Base-by-base conservation (phyloP, 768 basidiomycete genomes). In the Pholiota microspora region DNA sequence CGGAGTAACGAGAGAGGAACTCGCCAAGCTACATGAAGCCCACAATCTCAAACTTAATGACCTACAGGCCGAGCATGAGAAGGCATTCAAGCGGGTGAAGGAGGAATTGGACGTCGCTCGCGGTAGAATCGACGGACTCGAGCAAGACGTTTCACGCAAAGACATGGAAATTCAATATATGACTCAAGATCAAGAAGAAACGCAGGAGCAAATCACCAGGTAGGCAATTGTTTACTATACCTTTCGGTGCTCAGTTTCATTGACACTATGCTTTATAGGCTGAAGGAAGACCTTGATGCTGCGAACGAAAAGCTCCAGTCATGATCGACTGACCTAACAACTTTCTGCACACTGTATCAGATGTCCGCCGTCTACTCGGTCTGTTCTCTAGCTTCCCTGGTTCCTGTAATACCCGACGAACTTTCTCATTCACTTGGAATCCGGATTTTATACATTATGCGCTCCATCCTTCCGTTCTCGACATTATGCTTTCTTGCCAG, bases 41-140 rank as follows among this genome's bases (percentile, higher is more conserved):
- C 92, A 94, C 68, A 89, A 88, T 66, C 75, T 87, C 58, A 93
- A 88, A 73, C 66, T 94, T 59, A 73, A 85, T 49, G 90, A 93
- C 69, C 59, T 92, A 51, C 77, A 87, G 65, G 84, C 85, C 13
- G 81, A 80, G 18, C 82, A 89, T 62, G 83, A 84, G 27, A 84
- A 83, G 60, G 73, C 72, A 24, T 65, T 84, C 45, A 81, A 80
- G 60, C 73, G 61, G 34, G 51, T 86, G 47, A 77, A 71, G 63
- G 78, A 79, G 31, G 79, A 90, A 62, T 75, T 91, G 7, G 83
- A 86, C 31, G 70, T 68, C 8, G 72, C 82, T 10, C 70, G 77
- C 53, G 57, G 63, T 24, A 81, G 76, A 64, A 73, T 81, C 34
- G 73, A 75, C 16, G 83, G 84, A 48, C 71, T 86, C 42, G 76